Conservation (phyloP, 768 basidiomycete genomes). For the Boletus tomentosulus region DNA sequence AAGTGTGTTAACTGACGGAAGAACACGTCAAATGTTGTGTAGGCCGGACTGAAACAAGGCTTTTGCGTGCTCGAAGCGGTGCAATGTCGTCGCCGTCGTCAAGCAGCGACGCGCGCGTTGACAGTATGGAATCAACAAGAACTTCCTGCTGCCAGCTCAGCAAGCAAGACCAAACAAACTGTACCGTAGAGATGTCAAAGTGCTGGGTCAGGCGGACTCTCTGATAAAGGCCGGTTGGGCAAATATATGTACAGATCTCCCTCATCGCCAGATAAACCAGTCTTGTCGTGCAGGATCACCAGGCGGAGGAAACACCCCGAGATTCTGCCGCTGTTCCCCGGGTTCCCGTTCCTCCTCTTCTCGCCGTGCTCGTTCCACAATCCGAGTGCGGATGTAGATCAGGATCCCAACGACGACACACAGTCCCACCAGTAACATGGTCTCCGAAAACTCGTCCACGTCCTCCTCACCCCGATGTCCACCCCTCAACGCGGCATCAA, state of each 20-base stretch:
- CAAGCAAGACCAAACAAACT: constrained; percentile 27
- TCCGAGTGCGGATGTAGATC: constrained; percentile 75
- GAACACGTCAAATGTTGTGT: too few species aligned
- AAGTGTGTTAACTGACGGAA: too few species aligned
- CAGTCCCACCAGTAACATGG: constrained; percentile 69
- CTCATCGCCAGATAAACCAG: constrained; percentile 52
- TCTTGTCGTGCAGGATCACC: constrained; percentile 63
- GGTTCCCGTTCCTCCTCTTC: constrained; percentile 50
- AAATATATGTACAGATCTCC: neutral
- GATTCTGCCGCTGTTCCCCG: constrained; percentile 27
- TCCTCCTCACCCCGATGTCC: constrained; percentile 60
- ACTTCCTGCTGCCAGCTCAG: constrained; percentile 1
- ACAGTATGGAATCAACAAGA: neutral
- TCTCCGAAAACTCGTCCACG: constrained; percentile 72
- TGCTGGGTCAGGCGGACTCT: too few species aligned
- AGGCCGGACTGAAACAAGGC: neutral
- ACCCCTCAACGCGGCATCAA: constrained; percentile 61
- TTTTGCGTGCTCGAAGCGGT: neutral
- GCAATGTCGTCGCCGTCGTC: neutral
- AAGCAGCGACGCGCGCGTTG: neutral
- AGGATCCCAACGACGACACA: constrained; percentile 71
- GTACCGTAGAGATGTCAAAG: neutral
- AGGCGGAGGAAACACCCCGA: constrained; percentile 56
- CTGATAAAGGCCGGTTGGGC: too few species aligned
- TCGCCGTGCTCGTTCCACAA: constrained; percentile 66